Conservation (phyloP, 1,284 basidiomycete genomes). For the Phlebopus sp. region DNA sequence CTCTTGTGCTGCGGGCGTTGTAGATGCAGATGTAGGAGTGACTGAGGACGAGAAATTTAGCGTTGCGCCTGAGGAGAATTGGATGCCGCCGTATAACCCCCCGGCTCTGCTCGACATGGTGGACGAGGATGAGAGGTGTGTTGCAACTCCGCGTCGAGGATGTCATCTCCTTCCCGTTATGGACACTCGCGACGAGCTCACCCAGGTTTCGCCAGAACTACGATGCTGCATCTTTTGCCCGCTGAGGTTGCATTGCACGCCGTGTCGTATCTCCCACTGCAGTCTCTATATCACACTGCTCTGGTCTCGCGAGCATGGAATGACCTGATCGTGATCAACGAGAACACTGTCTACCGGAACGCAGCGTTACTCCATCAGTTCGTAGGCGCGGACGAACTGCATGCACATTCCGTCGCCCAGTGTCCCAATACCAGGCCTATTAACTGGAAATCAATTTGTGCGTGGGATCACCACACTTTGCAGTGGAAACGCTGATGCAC, state of each 20-base stretch:
- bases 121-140: constrained; percentile 18
- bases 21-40: constrained; percentile 13
- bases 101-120: constrained; percentile 73
- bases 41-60: constrained; percentile 34
- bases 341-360: constrained; percentile 48
- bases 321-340: constrained; percentile 43
- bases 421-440: not conserved
- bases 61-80: constrained; percentile 64
- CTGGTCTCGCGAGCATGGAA: constrained; percentile 45
- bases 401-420: constrained; percentile 22
- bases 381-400: constrained; percentile 35
- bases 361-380: constrained; percentile 50
- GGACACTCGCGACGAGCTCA: no score
- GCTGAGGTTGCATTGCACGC: constrained; percentile 47
- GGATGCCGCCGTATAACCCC: constrained; percentile 78
- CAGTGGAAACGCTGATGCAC: constrained; percentile 11
- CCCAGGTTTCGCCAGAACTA: not conserved
- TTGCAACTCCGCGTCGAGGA: constrained; percentile 13
- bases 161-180: no score
- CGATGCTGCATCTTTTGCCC: constrained; percentile 44
- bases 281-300: constrained; percentile 35
- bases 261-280: constrained; percentile 45
- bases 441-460: constrained; percentile 62
- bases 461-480: constrained; percentile 24
- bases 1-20: constrained; percentile 9